A percentile compares a stretch with the other conserved stretches of the same genome.
phyloP scores from a whole-genome alignment of 2,329 filamentous ascomycete genomes.

The Penicillium decumbens region DNA sequence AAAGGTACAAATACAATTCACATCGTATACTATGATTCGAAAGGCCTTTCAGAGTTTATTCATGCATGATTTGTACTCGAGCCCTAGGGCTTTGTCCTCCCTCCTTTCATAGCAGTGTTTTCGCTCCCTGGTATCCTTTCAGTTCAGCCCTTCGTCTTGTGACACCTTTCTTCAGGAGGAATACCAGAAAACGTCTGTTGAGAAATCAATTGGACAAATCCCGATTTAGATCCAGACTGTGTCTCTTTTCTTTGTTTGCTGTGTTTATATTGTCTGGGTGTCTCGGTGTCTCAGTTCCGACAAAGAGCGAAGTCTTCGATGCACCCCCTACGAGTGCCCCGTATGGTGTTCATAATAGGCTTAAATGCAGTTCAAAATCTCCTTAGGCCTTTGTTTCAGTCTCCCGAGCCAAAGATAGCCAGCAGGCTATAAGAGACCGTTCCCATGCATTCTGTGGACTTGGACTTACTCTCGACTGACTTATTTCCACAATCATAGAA shows the following conservation, averaged over 20 bases:
- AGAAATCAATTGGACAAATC: background rate
- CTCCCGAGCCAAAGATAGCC: background rate
- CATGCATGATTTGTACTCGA: no score
- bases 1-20: no score
- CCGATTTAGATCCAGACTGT: background rate
- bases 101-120: no score
- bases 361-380: background rate
- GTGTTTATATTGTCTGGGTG: background rate
- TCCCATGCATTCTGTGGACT: background rate
- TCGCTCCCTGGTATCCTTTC: no score
- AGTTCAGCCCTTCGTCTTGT: no score
- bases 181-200: no score
- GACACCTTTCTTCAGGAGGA: no score
- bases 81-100: no score
- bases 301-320: background rate
- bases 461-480: background rate
- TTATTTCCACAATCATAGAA: background rate
- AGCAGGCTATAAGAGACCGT: background rate
- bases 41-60: no score
- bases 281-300: background rate
- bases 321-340: background rate
- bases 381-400: background rate
- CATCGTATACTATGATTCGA: no score
- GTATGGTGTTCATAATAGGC: background rate
- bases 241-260: background rate